Conservation (phyloP, 345 rosid species). For the Linum tenue region DNA sequence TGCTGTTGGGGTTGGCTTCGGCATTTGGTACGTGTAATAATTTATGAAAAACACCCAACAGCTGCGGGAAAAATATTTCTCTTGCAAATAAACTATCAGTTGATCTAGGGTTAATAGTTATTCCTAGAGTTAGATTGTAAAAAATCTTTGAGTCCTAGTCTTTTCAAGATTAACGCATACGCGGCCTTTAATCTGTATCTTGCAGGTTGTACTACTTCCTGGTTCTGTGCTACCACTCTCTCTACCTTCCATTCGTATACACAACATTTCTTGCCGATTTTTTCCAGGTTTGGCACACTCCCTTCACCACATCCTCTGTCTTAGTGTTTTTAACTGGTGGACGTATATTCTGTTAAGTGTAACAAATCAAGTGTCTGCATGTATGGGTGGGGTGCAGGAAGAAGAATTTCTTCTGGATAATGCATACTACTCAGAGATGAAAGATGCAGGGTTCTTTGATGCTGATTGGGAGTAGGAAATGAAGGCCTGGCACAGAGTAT, state of each 20-base stretch:
- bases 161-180: too few species aligned
- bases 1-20: conserved; percentile 28
- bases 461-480: conserved; percentile 31
- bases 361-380: neutral
- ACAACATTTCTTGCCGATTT: conserved; percentile 35
- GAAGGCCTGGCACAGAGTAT: neutral
- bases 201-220: conserved; percentile 34
- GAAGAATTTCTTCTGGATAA: conserved; percentile 38
- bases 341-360: neutral
- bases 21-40: conserved; percentile 26
- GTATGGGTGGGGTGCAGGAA: conserved; percentile 15
- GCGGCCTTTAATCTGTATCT: neutral
- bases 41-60: neutral
- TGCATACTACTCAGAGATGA: conserved; percentile 42
- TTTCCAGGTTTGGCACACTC: conserved; percentile 25
- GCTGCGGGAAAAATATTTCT: neutral
- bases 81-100: neutral
- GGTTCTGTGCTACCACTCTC: conserved; percentile 23
- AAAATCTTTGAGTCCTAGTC: too few species aligned
- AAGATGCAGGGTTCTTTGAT: conserved; percentile 42
- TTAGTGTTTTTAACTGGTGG: neutral
- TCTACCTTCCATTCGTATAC: conserved; percentile 33
- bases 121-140: neutral
- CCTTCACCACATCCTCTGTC: neutral
- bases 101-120: neutral